Conservation (phyloP, 495 filamentous ascomycete species). For the Penicillium taxi region DNA sequence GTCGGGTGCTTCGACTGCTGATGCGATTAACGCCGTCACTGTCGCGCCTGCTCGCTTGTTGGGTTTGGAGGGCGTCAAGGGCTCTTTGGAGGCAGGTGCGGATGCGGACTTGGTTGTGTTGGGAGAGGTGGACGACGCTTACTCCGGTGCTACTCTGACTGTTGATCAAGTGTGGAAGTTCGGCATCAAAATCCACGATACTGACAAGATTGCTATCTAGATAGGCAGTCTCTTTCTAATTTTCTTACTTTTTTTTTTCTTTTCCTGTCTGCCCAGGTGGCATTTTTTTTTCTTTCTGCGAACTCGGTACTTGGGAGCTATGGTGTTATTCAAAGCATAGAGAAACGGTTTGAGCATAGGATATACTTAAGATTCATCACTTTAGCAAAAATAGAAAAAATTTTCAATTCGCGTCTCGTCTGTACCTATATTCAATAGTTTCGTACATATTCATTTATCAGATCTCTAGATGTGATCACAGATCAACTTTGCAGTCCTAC, state of each 20-base stretch:
- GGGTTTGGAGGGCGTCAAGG: conserved; percentile 58
- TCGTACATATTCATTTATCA: too few relatives aligned
- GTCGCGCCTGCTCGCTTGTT: conserved; percentile 66
- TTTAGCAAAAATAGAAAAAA: too few relatives aligned
- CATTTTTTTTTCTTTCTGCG: not conserved
- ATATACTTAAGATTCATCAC: too few relatives aligned
- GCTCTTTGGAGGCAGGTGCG: conserved; percentile 55
- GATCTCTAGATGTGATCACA: too few relatives aligned
- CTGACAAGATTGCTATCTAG: conserved; percentile 18
- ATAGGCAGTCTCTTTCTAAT: not conserved
- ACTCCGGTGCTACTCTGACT: conserved; percentile 41
- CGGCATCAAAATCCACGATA: conserved; percentile 46
- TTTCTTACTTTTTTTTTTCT: conserved; percentile 4
- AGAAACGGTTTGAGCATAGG: too few relatives aligned
- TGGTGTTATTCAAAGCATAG: too few relatives aligned
- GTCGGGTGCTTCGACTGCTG: conserved; percentile 54
- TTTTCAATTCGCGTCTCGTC: too few relatives aligned
- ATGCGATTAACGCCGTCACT: conserved; percentile 63
- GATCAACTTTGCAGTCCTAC: too few relatives aligned
- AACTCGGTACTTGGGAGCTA: too few relatives aligned
- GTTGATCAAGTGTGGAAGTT: conserved; percentile 76
- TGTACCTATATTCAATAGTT: too few relatives aligned
- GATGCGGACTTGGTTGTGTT: conserved; percentile 77
- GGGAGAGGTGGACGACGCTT: conserved; percentile 41
- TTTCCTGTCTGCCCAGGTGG: too few relatives aligned